Evolutionary conservation across 176 grass and related monocot genomes (phyloP).

Genomic region (Aegilops tauschii): DNA sequence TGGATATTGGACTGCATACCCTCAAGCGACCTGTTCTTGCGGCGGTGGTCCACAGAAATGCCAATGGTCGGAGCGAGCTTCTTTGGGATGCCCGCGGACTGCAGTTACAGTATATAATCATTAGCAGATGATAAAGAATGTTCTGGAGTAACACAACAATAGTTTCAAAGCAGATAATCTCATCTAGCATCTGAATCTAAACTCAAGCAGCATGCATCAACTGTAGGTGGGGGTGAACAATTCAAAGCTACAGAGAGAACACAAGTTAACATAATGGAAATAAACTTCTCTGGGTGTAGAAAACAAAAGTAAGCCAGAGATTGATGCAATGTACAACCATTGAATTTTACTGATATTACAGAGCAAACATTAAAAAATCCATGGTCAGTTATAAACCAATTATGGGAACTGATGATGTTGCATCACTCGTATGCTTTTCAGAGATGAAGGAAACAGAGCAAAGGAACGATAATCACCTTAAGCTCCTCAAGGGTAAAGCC

Average conservation of each 20-base stretch:
- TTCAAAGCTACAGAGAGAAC: neutral
- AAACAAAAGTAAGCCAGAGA: neutral
- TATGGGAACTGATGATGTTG: neutral
- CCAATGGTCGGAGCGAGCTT: slow-evolving; percentile 81
- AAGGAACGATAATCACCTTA: slow-evolving; percentile 44
- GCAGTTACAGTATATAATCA: neutral
- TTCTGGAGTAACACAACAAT: neutral
- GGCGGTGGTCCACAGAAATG: slow-evolving; percentile 77
- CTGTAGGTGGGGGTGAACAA: neutral
- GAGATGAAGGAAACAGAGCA: neutral
- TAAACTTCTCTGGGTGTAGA: too few species aligned
- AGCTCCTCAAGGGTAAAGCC: slow-evolving; percentile 85
- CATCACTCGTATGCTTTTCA: neutral
- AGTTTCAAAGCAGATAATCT: neutral
- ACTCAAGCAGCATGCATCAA: neutral
- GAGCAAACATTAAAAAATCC: neutral
- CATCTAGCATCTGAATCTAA: neutral
- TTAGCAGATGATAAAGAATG: neutral
- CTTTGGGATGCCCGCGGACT: slow-evolving; percentile 76
- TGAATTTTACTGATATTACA: neutral
- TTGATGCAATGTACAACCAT: too few species aligned
- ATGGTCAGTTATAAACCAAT: neutral
- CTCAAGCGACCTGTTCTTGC: slow-evolving; percentile 77
- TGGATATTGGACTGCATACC: slow-evolving; percentile 71
- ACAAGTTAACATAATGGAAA: too few species aligned